A percentile compares a stretch with the other conserved stretches of the same genome.
These are phyloP conservation scores for Turritis glabra DNA, from an alignment of 345 rosid species.

Conservation along the genomic window DNA sequence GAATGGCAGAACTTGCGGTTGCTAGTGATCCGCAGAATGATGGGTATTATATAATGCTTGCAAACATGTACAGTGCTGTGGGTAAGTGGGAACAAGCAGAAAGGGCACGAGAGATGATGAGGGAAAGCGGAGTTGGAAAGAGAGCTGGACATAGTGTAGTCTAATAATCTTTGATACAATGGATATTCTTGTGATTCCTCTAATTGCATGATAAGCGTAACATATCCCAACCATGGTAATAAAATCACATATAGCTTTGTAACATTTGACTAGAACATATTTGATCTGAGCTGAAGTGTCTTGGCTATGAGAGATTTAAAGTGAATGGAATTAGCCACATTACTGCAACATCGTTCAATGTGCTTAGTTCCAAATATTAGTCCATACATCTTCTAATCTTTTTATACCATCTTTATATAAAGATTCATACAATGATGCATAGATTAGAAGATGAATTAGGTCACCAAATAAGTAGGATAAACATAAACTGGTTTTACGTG, in stretches of 20 bases:
- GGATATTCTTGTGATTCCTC: neutral
- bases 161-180: no score
- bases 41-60: slow-evolving; percentile 59
- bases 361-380: no score
- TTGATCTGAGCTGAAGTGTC: no score
- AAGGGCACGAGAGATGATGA: slow-evolving; percentile 55
- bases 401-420: no score
- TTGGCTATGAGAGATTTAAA: no score
- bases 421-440: no score
- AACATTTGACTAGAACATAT: neutral
- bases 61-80: slow-evolving; percentile 64
- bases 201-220: neutral
- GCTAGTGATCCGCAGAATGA: slow-evolving; percentile 58
- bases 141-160: slow-evolving; percentile 59
- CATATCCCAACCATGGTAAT: neutral
- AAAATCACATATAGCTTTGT: neutral
- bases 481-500: no score
- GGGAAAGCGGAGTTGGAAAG: slow-evolving; percentile 51
- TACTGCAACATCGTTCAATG: no score
- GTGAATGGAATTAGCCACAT: no score
- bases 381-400: no score
- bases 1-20: slow-evolving; percentile 60
- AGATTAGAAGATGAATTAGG: no score
- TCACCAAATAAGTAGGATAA: no score
- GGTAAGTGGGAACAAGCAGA: slow-evolving; percentile 66